Percentiles rank a stretch among this genome's conserved stretches.
Conservation (phyloP, 768 basidiomycete species). For the Candolleomyces aberdarensis region DNA sequence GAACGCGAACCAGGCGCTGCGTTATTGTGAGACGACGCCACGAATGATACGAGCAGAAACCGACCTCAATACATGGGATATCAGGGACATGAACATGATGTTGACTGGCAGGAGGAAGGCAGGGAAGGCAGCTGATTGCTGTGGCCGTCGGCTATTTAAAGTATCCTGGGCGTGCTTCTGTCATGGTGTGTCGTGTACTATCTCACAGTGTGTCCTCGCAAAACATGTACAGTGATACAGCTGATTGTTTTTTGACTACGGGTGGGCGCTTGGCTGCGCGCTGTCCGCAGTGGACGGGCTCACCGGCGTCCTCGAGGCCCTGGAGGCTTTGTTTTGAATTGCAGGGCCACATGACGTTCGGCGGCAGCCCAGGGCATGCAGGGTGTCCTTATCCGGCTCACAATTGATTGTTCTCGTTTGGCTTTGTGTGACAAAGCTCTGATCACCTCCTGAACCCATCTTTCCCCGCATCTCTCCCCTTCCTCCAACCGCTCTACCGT, state of each 20-base stretch:
- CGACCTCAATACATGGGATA: conserved; percentile 51
- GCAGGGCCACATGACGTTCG: too few species aligned
- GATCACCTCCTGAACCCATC: conserved; percentile 21
- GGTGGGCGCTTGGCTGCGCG: background rate
- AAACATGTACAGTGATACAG: too few species aligned
- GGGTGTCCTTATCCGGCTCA: background rate
- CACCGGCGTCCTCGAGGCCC: too few species aligned
- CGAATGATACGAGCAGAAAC: conserved; percentile 3
- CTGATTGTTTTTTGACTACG: too few species aligned
- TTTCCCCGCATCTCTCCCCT: conserved; percentile 29
- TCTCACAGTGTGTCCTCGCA: too few species aligned
- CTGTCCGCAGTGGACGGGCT: background rate
- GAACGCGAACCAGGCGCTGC: conserved; percentile 71
- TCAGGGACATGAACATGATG: conserved; percentile 46
- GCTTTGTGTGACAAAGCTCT: conserved; percentile 1
- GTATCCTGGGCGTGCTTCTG: background rate
- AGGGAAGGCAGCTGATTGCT: background rate
- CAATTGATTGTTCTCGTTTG: conserved; percentile 14
- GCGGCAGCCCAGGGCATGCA: background rate
- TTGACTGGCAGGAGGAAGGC: conserved; percentile 3
- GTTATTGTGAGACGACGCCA: background rate
- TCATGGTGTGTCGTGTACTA: background rate
- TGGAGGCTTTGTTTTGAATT: background rate
- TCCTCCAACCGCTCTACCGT: conserved; percentile 16
- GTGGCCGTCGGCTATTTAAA: background rate